phyloP scores from a whole-genome alignment of 495 filamentous ascomycete genomes.

The Pyrenula massariospora region DNA sequence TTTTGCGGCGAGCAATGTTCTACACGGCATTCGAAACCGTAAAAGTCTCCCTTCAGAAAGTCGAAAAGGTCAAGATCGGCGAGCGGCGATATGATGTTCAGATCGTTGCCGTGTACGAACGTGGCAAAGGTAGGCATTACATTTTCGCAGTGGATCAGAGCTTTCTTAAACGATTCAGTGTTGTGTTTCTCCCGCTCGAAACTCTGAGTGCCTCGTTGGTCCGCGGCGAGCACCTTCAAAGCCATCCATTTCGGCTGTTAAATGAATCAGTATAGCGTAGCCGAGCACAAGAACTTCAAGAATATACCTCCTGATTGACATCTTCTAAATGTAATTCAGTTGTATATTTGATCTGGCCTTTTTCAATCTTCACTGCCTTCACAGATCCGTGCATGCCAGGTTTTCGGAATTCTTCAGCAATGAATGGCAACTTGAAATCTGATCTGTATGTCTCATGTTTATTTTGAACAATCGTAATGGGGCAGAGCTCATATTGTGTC shows the following conservation, averaged over 20 bases:
- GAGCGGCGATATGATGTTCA: slow-evolving; percentile 3
- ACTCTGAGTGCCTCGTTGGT: background rate
- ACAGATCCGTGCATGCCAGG: slow-evolving; percentile 9
- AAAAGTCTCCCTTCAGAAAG: slow-evolving; percentile 9
- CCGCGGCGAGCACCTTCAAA: background rate
- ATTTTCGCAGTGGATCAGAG: background rate
- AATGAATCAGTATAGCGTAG: background rate
- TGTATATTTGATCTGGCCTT: slow-evolving; percentile 5
- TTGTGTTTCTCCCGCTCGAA: background rate
- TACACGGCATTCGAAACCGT: slow-evolving; percentile 8
- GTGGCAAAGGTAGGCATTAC: background rate
- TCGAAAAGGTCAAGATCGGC: slow-evolving; percentile 12
- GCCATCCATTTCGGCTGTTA: background rate
- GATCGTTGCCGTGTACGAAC: background rate
- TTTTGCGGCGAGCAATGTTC: background rate
- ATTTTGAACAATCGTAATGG: slow-evolving; percentile 6
- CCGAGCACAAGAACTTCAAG: no score
- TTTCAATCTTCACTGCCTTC: slow-evolving; percentile 7
- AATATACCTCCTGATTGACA: no score
- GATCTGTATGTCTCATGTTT: slow-evolving; percentile 4
- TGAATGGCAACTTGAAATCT: slow-evolving; percentile 6
- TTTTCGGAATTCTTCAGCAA: slow-evolving; percentile 3
- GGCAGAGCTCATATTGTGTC: slow-evolving; percentile 10
- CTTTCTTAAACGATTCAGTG: background rate
- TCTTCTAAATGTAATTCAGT: no score